Evolutionary conservation across 768 basidiomycete species (phyloP).

Genomic region (Boletus edulis): DNA sequence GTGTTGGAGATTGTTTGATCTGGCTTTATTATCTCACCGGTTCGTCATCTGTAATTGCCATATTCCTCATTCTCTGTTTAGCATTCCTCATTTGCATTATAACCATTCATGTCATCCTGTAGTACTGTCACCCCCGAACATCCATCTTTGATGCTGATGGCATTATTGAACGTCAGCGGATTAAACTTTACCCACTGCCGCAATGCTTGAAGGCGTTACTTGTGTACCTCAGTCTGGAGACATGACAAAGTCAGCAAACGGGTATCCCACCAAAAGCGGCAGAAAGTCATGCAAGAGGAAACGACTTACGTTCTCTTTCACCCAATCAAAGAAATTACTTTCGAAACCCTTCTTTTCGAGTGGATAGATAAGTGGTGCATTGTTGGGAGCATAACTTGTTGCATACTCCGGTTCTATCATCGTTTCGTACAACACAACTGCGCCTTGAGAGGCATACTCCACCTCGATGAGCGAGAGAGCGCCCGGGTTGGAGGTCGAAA

Average conservation of each 20-base stretch:
- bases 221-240: slow-evolving; percentile 10
- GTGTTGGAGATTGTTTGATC: neutral
- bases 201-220: too few relatives aligned
- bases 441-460: slow-evolving; percentile 12
- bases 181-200: too few relatives aligned
- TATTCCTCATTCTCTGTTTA: too few relatives aligned
- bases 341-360: slow-evolving; percentile 13
- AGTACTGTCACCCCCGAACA: too few relatives aligned
- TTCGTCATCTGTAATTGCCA: too few relatives aligned
- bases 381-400: slow-evolving; percentile 19
- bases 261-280: neutral
- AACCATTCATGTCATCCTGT: too few relatives aligned
- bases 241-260: neutral
- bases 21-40: too few relatives aligned
- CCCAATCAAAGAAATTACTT: slow-evolving; percentile 21
- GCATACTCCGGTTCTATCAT: slow-evolving; percentile 26
- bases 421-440: slow-evolving; percentile 20
- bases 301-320: slow-evolving; percentile 20
- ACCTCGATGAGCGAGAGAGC: slow-evolving; percentile 6
- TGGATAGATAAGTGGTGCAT: slow-evolving; percentile 23
- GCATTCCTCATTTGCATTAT: too few relatives aligned
- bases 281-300: neutral
- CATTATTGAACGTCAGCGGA: too few relatives aligned
- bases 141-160: too few relatives aligned
- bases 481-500: slow-evolving; percentile 8